Evolutionary conservation across 345 rosid genomes (phyloP).

Genomic region (Cardamine chenopodiifolia): DNA sequence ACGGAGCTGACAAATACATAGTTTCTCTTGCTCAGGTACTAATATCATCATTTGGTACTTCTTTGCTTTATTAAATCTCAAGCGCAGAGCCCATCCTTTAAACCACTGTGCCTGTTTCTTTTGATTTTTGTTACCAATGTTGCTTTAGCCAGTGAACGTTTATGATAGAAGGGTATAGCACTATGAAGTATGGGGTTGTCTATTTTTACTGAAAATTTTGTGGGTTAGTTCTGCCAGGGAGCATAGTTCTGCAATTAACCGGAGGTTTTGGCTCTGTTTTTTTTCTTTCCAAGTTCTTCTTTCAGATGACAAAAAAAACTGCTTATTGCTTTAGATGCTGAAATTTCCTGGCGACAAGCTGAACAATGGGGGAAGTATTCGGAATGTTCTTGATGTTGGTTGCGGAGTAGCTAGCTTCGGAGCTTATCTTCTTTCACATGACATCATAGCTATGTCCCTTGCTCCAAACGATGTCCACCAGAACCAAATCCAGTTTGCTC

Average conservation of each 20-base stretch:
- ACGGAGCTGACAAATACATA: slow-evolving; percentile 96
- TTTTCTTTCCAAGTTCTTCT: slow-evolving; percentile 26
- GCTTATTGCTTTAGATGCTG: slow-evolving; percentile 75
- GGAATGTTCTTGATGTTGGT: slow-evolving; percentile 95
- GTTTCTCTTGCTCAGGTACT: slow-evolving; percentile 78
- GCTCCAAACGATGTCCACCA: slow-evolving; percentile 99
- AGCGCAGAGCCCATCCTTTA: neutral
- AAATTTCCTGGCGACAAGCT: slow-evolving; percentile 90
- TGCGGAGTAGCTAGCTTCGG: slow-evolving; percentile 99
- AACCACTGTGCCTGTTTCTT: neutral
- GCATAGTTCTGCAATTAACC: slow-evolving; percentile 24
- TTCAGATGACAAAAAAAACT: slow-evolving; percentile 38
- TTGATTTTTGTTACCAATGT: neutral
- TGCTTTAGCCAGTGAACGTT: neutral
- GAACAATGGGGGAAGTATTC: slow-evolving; percentile 72
- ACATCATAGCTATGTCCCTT: slow-evolving; percentile 87
- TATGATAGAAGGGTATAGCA: neutral
- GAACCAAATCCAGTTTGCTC: slow-evolving; percentile 96
- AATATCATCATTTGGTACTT: neutral
- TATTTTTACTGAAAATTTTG: neutral
- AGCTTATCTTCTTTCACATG: slow-evolving; percentile 85
- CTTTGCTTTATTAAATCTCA: neutral
- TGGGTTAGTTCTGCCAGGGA: slow-evolving; percentile 4
- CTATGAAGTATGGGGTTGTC: neutral
- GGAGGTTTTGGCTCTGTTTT: slow-evolving; percentile 23